Conservation (phyloP, 192 early-diverging fungal species). For the Pilaira anomala region DNA sequence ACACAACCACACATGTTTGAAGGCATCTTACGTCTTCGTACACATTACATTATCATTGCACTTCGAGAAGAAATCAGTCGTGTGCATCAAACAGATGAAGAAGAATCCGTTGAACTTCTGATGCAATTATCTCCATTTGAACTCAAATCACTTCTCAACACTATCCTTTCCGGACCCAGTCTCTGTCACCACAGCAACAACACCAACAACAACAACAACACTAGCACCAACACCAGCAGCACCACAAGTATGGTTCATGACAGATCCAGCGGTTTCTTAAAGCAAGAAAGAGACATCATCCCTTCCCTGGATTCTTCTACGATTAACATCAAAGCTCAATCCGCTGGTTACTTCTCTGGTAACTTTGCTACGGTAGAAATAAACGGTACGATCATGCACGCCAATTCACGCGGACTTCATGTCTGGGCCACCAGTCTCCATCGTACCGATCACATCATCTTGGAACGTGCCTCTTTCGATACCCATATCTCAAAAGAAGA, state of each 20-base stretch:
- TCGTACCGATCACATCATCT: constrained; percentile 59
- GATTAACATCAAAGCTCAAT: constrained; percentile 56
- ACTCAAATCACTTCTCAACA: constrained; percentile 68
- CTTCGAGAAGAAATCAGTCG: constrained; percentile 82
- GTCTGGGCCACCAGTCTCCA: constrained; percentile 76
- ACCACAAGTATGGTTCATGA: too few relatives aligned
- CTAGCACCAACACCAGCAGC: too few relatives aligned
- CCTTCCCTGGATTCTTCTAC: background rate
- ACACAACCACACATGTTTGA: constrained; percentile 67
- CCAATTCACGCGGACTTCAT: constrained; percentile 69
- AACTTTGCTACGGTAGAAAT: constrained; percentile 72
- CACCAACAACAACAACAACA: background rate
- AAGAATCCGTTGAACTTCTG: constrained; percentile 73
- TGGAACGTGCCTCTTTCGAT: constrained; percentile 72
- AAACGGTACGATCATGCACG: constrained; percentile 44
- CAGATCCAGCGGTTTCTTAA: too few relatives aligned
- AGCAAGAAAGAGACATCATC: too few relatives aligned
- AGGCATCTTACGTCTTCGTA: constrained; percentile 79
- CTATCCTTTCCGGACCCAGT: constrained; percentile 64
- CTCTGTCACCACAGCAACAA: constrained; percentile 41
- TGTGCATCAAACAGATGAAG: constrained; percentile 68
- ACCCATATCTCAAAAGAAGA: constrained; percentile 62
- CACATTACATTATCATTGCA: constrained; percentile 81
- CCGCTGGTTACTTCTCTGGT: constrained; percentile 69
- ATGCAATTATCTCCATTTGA: constrained; percentile 83